These are phyloP conservation scores for Raphanus raphanistrum DNA, from an alignment of 345 rosid genomes.

Conservation along the genomic window DNA sequence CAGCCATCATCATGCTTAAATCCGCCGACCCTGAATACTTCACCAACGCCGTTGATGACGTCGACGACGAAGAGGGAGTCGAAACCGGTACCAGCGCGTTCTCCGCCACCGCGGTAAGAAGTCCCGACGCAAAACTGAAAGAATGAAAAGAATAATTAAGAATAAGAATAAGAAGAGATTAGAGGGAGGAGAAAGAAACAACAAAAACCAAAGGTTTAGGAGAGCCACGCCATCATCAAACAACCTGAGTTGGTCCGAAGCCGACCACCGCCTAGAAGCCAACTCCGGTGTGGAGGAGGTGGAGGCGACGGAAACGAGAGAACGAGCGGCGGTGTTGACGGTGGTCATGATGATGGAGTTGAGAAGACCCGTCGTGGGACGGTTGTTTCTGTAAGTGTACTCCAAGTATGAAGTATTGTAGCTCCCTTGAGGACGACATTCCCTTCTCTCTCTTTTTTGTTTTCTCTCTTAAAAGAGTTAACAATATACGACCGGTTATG, in stretches of 20 bases:
- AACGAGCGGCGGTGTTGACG: constrained; percentile 57
- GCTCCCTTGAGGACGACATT: constrained; percentile 39
- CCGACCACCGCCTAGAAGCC: constrained; percentile 50
- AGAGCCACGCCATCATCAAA: constrained; percentile 61
- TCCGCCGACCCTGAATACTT: constrained; percentile 42
- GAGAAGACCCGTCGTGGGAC: constrained; percentile 48
- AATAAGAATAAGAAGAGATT: constrained; percentile 25
- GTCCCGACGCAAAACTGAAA: constrained; percentile 42
- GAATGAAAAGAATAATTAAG: constrained; percentile 22
- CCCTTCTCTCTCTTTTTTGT: not conserved
- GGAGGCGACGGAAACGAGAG: constrained; percentile 60
- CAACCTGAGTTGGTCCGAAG: constrained; percentile 70
- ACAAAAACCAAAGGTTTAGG: constrained; percentile 63
- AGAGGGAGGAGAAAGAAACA: constrained; percentile 50
- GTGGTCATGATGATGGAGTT: constrained; percentile 66
- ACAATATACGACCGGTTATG: not conserved
- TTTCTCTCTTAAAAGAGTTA: not conserved
- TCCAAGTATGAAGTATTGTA: constrained; percentile 43
- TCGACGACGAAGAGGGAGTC: constrained; percentile 20
- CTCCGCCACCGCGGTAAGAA: constrained; percentile 36
- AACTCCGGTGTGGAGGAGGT: constrained; percentile 43
- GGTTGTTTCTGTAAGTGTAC: constrained; percentile 41
- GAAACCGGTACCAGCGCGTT: constrained; percentile 38
- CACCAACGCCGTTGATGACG: constrained; percentile 35
- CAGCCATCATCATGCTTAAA: constrained; percentile 41